These are phyloP conservation scores for Fraxinus paxiana DNA, from an alignment of 305 asterid genomes.

Conservation along the genomic window DNA sequence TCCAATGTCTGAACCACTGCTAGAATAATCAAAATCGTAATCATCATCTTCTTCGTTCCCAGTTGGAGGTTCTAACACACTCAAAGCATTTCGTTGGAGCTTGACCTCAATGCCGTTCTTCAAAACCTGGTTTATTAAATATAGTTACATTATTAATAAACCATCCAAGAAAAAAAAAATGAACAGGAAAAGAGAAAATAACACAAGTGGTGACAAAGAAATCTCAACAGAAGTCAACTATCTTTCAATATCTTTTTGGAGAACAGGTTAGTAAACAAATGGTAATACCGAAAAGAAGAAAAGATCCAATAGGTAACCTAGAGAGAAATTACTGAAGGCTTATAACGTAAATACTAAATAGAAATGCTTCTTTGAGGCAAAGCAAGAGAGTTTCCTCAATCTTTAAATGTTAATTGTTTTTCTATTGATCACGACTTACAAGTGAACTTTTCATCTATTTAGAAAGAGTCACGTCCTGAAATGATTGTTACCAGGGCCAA, in stretches of 20 bases:
- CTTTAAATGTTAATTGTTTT: not conserved
- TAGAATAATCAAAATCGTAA: slow-evolving; percentile 64
- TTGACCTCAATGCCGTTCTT: slow-evolving; percentile 92
- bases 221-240: not conserved
- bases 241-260: not conserved
- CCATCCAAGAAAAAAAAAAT: not conserved
- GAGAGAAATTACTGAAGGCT: not conserved
- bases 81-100: slow-evolving; percentile 90
- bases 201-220: not conserved
- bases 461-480: not conserved
- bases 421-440: not conserved
- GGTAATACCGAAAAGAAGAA: not conserved
- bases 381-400: not conserved
- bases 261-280: not conserved
- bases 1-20: slow-evolving; percentile 72
- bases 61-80: slow-evolving; percentile 88
- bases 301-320: not conserved
- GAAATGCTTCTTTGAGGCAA: not conserved
- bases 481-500: not conserved
- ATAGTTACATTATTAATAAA: slow-evolving; percentile 4
- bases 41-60: slow-evolving; percentile 77
- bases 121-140: slow-evolving; percentile 51
- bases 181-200: not conserved
- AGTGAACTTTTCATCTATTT: not conserved
- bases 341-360: not conserved